Percentiles rank a stretch among this genome's conserved stretches.
These are phyloP conservation scores for Leccinum cinnamomeum DNA, from an alignment of 1,284 basidiomycete species.

Conservation along the genomic window DNA sequence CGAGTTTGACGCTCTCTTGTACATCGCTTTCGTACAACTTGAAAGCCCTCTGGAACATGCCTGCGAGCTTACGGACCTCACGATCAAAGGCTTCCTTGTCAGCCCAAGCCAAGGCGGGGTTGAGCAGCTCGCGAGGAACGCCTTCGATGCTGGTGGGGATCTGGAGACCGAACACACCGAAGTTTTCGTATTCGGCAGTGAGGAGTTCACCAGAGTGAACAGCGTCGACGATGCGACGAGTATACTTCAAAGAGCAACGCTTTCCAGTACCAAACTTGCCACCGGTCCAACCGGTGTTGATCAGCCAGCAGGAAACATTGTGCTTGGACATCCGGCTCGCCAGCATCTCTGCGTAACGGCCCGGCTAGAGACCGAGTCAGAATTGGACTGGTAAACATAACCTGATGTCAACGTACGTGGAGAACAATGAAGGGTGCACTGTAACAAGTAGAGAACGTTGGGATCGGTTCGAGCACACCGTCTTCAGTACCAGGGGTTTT, in stretches of 20 bases:
- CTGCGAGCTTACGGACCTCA: slow-evolving; percentile 82
- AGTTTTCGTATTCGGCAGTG: slow-evolving; percentile 85
- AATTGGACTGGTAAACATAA: neutral
- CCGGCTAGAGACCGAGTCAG: slow-evolving; percentile 53
- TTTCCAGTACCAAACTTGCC: slow-evolving; percentile 92
- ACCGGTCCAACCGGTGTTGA: slow-evolving; percentile 99
- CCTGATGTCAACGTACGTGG: slow-evolving; percentile 55
- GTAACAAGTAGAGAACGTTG: slow-evolving; percentile 99
- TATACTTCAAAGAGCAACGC: slow-evolving; percentile 94
- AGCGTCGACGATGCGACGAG: slow-evolving; percentile 94
- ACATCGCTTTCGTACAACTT: slow-evolving; percentile 87
- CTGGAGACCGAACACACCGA: slow-evolving; percentile 76
- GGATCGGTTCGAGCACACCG: slow-evolving; percentile 96
- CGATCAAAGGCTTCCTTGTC: slow-evolving; percentile 85
- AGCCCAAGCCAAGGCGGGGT: slow-evolving; percentile 83
- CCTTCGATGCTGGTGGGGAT: slow-evolving; percentile 82
- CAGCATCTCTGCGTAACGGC: slow-evolving; percentile 96
- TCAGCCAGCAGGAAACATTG: slow-evolving; percentile 95
- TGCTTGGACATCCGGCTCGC: slow-evolving; percentile 92
- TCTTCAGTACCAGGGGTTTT: slow-evolving; percentile 98
- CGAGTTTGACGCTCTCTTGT: slow-evolving; percentile 70
- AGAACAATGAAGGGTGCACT: slow-evolving; percentile 99
- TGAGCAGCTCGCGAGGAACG: slow-evolving; percentile 86
- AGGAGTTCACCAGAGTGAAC: slow-evolving; percentile 94
- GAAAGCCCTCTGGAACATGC: slow-evolving; percentile 94